phyloP scores from a whole-genome alignment of 2,329 filamentous ascomycete genomes.

The Fusarium pseudocircinatum region DNA sequence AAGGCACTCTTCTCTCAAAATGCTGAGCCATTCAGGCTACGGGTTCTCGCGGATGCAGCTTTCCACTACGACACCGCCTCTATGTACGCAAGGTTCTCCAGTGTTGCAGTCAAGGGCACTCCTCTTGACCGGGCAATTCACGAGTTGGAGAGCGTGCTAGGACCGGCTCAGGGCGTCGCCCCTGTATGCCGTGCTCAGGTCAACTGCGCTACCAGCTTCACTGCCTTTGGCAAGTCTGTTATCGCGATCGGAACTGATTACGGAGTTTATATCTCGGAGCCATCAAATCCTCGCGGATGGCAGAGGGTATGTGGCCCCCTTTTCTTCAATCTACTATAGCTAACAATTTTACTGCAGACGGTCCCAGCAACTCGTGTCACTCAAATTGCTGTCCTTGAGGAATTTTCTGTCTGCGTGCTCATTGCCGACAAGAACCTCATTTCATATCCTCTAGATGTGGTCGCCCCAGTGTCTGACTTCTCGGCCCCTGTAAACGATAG shows the following conservation, averaged over 20 bases:
- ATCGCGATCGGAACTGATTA: conserved; percentile 95
- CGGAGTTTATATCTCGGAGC: conserved; percentile 90
- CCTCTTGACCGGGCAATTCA: conserved; percentile 90
- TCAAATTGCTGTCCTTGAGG: conserved; percentile 93
- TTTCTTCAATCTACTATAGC: background rate
- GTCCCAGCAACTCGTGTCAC: conserved; percentile 82
- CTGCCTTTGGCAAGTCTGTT: conserved; percentile 83
- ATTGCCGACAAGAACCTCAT: conserved; percentile 92
- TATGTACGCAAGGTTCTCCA: conserved; percentile 66
- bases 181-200: conserved; percentile 87
- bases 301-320: conserved; percentile 71
- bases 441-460: conserved; percentile 90
- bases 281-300: conserved; percentile 91
- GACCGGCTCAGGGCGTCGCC: conserved; percentile 73
- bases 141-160: conserved; percentile 84
- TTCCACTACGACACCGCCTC: conserved; percentile 80
- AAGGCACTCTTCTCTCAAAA: conserved; percentile 90
- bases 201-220: conserved; percentile 93
- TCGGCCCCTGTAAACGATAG: conserved; percentile 74
- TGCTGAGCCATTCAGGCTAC: conserved; percentile 91
- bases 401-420: conserved; percentile 91
- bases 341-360: conserved; percentile 61
- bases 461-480: conserved; percentile 72
- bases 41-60: conserved; percentile 90
- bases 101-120: conserved; percentile 86